Evolutionary conservation across 345 rosid species (phyloP), one percentile per base, ranked within the genome.

Genomic region (Jatropha curcas): DNA sequence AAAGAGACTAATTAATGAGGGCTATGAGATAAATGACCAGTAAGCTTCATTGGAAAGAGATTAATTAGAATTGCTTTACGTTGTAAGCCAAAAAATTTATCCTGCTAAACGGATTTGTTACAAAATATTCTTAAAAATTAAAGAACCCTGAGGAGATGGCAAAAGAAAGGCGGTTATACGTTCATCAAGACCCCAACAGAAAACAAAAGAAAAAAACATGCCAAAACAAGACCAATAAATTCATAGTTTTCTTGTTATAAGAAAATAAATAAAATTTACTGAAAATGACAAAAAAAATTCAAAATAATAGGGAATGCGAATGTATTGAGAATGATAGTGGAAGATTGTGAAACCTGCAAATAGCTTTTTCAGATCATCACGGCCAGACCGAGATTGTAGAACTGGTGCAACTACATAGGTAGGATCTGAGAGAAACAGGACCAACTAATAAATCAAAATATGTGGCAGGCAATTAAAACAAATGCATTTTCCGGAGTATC

Each of bases 381-480:
- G 93, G 53, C 92, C 84, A 20, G 94, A 82, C 67, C 65, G 88
- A 57, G 97, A 86, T 65, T 81, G 84, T 78, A 88, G 59, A 76
- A 95, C 93, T 31, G 98, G 98, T 52, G 97, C 96, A 57, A 92
- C 90, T 17, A 95, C 84, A 43, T 92, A 92, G 9, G 97, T 87
- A 5, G 99, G 98, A 79, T 95, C 99, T 95, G 84, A 67, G 71
- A 50, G 53, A 74, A 70, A 61, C 25, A 51, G 10, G 51, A 67
- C 69, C 43, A 65, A 12, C 60, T 67, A 12, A 59, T 37, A 37
- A 71, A 63, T 34, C 58, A 27, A 50, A n/a, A n/a, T n/a, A 17
- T 31, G n/a, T 37, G 61, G 31, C 16, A 19, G 28, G 57, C 16
- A 60, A 25, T n/a, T 25, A 31, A 39, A 34, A 55, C 7, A 43